Percentiles rank a stretch among this genome's conserved stretches.
phyloP scores from a whole-genome alignment of 495 filamentous ascomycete genomes.

The Daldinia bambusicola region DNA sequence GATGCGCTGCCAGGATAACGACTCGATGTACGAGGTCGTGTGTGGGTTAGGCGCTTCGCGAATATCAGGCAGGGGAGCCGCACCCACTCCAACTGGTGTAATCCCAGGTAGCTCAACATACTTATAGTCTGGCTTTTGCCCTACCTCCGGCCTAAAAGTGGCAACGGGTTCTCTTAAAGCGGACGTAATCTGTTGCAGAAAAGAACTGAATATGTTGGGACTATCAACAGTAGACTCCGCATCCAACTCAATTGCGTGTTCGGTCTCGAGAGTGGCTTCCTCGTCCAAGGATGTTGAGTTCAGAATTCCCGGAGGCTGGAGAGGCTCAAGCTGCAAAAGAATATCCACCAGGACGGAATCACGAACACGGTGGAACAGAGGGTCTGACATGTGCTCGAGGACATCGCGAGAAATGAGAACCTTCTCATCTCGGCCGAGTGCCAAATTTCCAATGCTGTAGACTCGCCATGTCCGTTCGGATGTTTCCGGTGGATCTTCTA shows the following conservation, averaged over 20 bases:
- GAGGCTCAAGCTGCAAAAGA: constrained; percentile 48
- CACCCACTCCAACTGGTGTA: constrained; percentile 77
- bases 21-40: constrained; percentile 48
- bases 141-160: constrained; percentile 46
- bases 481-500: constrained; percentile 63
- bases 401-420: constrained; percentile 82
- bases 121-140: constrained; percentile 48
- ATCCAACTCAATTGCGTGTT: constrained; percentile 51
- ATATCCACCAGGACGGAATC: constrained; percentile 79
- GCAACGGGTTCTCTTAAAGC: constrained; percentile 59
- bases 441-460: constrained; percentile 79
- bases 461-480: constrained; percentile 67
- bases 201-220: constrained; percentile 63
- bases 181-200: constrained; percentile 68
- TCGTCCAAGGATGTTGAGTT: constrained; percentile 44
- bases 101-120: constrained; percentile 71
- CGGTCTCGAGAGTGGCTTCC: constrained; percentile 20
- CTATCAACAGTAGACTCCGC: constrained; percentile 46
- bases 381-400: constrained; percentile 79
- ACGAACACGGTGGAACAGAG: constrained; percentile 80
- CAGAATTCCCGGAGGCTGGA: constrained; percentile 11
- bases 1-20: constrained; percentile 72
- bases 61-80: constrained; percentile 76
- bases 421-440: constrained; percentile 89
- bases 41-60: constrained; percentile 63